These are phyloP conservation scores for Thyridium curvatum DNA, from an alignment of 2,329 filamentous ascomycete species.

Conservation along the genomic window DNA sequence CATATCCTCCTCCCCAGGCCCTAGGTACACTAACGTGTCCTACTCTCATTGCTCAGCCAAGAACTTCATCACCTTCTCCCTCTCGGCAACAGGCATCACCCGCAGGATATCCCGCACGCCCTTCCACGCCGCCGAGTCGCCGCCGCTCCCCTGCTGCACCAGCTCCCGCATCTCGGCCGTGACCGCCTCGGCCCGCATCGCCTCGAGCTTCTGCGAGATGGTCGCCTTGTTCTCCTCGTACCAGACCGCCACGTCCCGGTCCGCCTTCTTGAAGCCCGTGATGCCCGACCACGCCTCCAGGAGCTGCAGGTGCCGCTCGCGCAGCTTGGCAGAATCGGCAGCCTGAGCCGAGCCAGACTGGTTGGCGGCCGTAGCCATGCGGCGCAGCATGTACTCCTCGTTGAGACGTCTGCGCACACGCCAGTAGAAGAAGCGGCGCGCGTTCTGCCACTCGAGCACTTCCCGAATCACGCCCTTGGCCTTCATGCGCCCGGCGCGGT, in stretches of 20 bases:
- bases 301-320: conserved; percentile 63
- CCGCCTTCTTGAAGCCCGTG: conserved; percentile 68
- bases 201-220: conserved; percentile 78
- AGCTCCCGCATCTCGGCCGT: conserved; percentile 62
- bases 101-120: conserved; percentile 81
- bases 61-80: conserved; percentile 70
- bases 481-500: conserved; percentile 95
- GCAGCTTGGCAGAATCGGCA: conserved; percentile 35
- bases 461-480: conserved; percentile 92
- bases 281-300: conserved; percentile 81
- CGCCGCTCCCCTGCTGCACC: conserved; percentile 57
- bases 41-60: conserved; percentile 33
- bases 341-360: background rate
- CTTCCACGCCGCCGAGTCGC: conserved; percentile 59
- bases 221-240: conserved; percentile 90
- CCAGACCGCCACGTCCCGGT: conserved; percentile 84
- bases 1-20: no score
- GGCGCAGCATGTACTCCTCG: conserved; percentile 94
- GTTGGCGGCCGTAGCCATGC: conserved; percentile 53
- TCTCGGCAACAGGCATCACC: conserved; percentile 82
- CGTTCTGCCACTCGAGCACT: conserved; percentile 76
- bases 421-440: conserved; percentile 99
- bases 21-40: no score
- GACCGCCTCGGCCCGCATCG: conserved; percentile 64
- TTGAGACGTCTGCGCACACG: conserved; percentile 92